A percentile compares a stretch with the other conserved stretches of the same genome.
These are phyloP conservation scores for Lanmaoa rubissima DNA, from an alignment of 768 basidiomycete genomes.

Conservation along the genomic window DNA sequence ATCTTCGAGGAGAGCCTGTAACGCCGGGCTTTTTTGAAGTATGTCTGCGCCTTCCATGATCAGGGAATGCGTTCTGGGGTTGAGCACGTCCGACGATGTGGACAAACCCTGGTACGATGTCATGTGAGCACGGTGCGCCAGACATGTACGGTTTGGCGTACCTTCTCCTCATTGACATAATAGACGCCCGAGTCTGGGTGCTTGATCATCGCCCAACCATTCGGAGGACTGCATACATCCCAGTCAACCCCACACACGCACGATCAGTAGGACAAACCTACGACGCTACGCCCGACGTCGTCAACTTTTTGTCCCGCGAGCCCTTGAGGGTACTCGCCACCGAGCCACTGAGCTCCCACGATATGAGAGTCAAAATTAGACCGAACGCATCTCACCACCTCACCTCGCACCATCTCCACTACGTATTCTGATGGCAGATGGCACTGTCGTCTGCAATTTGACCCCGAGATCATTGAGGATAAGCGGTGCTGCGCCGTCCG, in stretches of 20 bases:
- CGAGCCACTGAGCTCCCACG: not conserved
- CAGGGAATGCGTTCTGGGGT: not conserved
- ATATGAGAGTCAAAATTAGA: not conserved
- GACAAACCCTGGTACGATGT: slow-evolving; percentile 6
- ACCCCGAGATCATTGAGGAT: not conserved
- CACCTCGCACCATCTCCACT: slow-evolving; percentile 7
- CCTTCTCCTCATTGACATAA: slow-evolving; percentile 33
- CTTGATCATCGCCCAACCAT: slow-evolving; percentile 28
- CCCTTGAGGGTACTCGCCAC: slow-evolving; percentile 20
- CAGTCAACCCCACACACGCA: not conserved
- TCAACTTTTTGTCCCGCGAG: slow-evolving; percentile 1
- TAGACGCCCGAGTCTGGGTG: slow-evolving; percentile 36
- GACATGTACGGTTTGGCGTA: slow-evolving; percentile 9
- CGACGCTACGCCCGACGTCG: not conserved
- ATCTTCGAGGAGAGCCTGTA: slow-evolving; percentile 6
- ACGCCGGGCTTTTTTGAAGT: slow-evolving; percentile 4
- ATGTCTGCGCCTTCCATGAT: slow-evolving; percentile 13
- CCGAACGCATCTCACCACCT: not conserved
- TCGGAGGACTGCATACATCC: slow-evolving; percentile 5
- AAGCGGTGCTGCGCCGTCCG: not conserved
- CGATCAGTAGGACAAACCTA: slow-evolving; percentile 3
- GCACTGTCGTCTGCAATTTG: slow-evolving; percentile 14
- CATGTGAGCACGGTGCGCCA: not conserved
- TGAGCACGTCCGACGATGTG: slow-evolving; percentile 11
- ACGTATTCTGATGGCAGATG: slow-evolving; percentile 13